A percentile compares a stretch with the other conserved stretches of the same genome.
Evolutionary conservation across 2,329 filamentous ascomycete genomes (phyloP).

Genomic region (Ophiobolus disseminans): DNA sequence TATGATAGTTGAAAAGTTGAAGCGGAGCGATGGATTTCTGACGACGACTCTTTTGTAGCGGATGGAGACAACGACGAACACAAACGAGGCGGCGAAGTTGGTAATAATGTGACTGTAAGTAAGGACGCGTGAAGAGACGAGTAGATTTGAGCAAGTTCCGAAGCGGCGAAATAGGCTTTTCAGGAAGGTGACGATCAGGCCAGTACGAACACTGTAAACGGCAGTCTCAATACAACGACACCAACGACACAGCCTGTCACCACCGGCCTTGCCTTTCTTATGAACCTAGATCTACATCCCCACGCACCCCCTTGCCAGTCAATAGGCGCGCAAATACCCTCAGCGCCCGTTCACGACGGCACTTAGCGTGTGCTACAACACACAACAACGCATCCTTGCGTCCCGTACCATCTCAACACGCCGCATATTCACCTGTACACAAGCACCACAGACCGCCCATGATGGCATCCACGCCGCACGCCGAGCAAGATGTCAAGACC

Average conservation of each 20-base stretch:
- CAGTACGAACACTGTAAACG: no score
- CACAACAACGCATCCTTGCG: constrained; percentile 3
- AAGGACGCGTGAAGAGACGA: constrained; percentile 16
- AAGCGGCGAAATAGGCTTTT: neutral
- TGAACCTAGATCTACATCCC: no score
- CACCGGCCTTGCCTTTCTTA: no score
- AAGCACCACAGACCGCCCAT: neutral
- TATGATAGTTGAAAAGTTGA: neutral
- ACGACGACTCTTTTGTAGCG: neutral
- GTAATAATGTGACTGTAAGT: neutral
- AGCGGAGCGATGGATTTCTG: constrained; percentile 1
- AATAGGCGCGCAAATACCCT: constrained; percentile 15
- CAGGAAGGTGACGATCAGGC: constrained; percentile 1
- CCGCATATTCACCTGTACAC: constrained; percentile 1
- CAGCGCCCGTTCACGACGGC: constrained; percentile 6
- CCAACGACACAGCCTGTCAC: no score
- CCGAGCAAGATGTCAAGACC: constrained; percentile 4
- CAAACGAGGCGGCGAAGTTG: neutral
- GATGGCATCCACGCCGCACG: neutral
- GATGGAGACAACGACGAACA: neutral
- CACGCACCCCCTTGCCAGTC: no score
- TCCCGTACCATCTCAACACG: constrained; percentile 2
- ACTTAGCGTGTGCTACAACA: neutral
- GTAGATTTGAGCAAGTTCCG: constrained; percentile 19
- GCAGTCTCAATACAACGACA: no score